A percentile compares a stretch with the other conserved stretches of the same genome.
Conservation (phyloP, 2,329 filamentous ascomycete species). For the Endoconidiophora polonica region DNA sequence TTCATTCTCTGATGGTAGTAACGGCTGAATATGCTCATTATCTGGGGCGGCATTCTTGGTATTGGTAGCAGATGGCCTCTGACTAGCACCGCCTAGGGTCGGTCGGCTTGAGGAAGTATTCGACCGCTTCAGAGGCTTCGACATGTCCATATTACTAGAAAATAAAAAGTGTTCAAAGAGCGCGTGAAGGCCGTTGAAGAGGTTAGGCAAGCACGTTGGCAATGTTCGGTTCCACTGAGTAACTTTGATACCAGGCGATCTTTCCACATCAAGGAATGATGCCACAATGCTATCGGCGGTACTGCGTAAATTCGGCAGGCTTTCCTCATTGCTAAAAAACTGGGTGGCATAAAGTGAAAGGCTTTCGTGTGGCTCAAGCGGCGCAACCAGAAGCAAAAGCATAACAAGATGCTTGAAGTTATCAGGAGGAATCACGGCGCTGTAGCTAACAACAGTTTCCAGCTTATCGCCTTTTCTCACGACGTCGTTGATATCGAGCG, state of each 20-base stretch:
- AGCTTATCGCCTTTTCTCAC: constrained; percentile 33
- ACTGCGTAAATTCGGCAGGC: constrained; percentile 36
- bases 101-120: neutral
- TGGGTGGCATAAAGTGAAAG: constrained; percentile 43
- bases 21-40: constrained; percentile 26
- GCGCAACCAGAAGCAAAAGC: constrained; percentile 50
- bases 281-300: constrained; percentile 50
- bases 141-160: constrained; percentile 52
- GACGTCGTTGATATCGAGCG: constrained; percentile 46
- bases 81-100: too few relatives aligned
- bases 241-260: constrained; percentile 45
- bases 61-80: neutral
- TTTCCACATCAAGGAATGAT: constrained; percentile 49
- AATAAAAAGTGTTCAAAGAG: constrained; percentile 65
- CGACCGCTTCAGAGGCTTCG: constrained; percentile 23
- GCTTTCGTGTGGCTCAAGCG: constrained; percentile 46
- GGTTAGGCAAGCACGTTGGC: constrained; percentile 42
- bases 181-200: constrained; percentile 51
- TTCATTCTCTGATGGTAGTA: constrained; percentile 35
- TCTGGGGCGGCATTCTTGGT: neutral
- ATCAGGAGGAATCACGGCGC: constrained; percentile 56
- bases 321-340: constrained; percentile 27
- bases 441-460: constrained; percentile 24
- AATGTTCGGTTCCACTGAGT: constrained; percentile 43
- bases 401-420: constrained; percentile 56